Conservation (phyloP, 2,329 filamentous ascomycete species). For the Aspergillus sp. region DNA sequence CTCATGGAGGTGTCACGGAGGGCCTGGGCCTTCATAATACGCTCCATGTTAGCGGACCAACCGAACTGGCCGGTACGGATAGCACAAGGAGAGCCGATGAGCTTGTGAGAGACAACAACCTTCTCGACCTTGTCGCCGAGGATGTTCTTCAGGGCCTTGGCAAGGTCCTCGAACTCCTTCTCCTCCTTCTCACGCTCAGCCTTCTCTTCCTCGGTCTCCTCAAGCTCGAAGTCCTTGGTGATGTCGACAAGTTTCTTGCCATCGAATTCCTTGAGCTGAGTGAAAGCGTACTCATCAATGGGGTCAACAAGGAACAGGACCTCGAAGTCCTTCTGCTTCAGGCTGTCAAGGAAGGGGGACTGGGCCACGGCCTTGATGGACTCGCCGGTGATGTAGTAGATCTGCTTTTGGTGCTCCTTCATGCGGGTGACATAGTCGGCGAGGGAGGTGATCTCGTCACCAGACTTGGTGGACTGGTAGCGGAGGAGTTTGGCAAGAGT, state of each 20-base stretch:
- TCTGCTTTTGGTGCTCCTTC: conserved; percentile 99
- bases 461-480: conserved; percentile 99
- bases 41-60: conserved; percentile 99
- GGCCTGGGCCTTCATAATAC: conserved; percentile 99
- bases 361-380: conserved; percentile 96
- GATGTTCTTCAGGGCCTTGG: conserved; percentile 98
- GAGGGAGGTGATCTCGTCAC: conserved; percentile 91
- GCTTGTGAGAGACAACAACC: conserved; percentile 98
- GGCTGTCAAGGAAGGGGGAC: conserved; percentile 97
- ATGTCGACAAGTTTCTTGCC: conserved; percentile 99
- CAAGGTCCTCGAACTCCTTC: conserved; percentile 94
- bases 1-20: conserved; percentile 99
- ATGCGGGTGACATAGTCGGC: conserved; percentile 98
- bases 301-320: conserved; percentile 99
- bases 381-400: conserved; percentile 99
- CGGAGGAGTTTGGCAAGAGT: conserved; percentile 95
- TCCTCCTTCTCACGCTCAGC: conserved; percentile 89
- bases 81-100: conserved; percentile 88
- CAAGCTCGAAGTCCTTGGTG: conserved; percentile 99
- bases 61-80: conserved; percentile 99
- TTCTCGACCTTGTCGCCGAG: conserved; percentile 99
- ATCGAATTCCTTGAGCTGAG: conserved; percentile 99
- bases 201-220: conserved; percentile 99
- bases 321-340: conserved; percentile 99
- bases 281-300: conserved; percentile 99